phyloP scores from a whole-genome alignment of 148 eudicot species.

The Chenopodium formosanum region DNA sequence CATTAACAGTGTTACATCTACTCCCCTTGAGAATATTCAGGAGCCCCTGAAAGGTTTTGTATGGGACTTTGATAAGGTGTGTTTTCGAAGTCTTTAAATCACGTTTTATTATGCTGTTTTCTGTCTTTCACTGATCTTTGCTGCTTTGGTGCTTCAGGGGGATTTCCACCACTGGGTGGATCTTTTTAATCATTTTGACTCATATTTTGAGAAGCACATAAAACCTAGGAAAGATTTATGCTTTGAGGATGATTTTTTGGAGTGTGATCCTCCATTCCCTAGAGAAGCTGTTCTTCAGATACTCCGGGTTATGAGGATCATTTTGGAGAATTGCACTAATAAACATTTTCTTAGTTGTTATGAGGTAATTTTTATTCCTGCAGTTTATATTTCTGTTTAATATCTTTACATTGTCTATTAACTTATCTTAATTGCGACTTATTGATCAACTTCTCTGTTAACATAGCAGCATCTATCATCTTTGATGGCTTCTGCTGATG shows the following conservation, averaged over 20 bases:
- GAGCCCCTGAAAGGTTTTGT: constrained; percentile 71
- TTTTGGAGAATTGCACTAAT: constrained; percentile 91
- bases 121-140: constrained; percentile 13
- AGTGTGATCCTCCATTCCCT: constrained; percentile 87
- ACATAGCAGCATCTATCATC: constrained; percentile 82
- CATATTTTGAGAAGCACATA: constrained; percentile 79
- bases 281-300: constrained; percentile 88
- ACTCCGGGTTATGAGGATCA: constrained; percentile 75
- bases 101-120: background rate
- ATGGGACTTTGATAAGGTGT: constrained; percentile 98
- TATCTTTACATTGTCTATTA: background rate
- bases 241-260: constrained; percentile 72
- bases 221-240: constrained; percentile 87
- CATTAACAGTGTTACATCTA: constrained; percentile 64
- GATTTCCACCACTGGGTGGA: constrained; percentile 97
- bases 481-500: constrained; percentile 86
- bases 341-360: constrained; percentile 88
- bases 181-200: constrained; percentile 86
- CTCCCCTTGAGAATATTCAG: constrained; percentile 77
- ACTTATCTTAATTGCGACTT: background rate
- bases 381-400: background rate
- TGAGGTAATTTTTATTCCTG: constrained; percentile 55
- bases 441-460: background rate
- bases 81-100: constrained; percentile 12
- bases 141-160: constrained; percentile 56